Base-by-base conservation (phyloP, 768 basidiomycete genomes). In the Atractiella rhizophila region DNA sequence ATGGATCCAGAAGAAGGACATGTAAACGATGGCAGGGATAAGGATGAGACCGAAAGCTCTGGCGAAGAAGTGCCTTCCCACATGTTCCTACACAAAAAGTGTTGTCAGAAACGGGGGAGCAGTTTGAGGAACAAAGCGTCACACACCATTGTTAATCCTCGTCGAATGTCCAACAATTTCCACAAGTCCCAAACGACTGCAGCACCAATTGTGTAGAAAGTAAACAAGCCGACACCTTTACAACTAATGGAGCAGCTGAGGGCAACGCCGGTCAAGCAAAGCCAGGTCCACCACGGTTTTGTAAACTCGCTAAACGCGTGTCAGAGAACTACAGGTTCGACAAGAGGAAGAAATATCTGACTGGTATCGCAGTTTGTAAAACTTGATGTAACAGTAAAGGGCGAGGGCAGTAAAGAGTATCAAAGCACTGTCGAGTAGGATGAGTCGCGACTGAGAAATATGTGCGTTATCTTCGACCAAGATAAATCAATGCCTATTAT, bases 231-330 rank as follows among this genome's bases (percentile, higher is more conserved):
- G 51, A 94, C 94, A 61, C 96, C 91, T 60, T 98, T 98, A 54
- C 86, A 88, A 4, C 79, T 82, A 69, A 91, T 79, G 2, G 85
- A 81, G 58, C 83, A 83, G 26, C 85, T 82, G 70, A 98, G 80
- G 60, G 78, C 85, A 42, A 74, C 65, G 16, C 91, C 91, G 2
- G 88, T 94, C 2, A 76, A 66, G 30, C 75, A 57, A 29, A 96
- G 65, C 88, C 91, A 98, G 30, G 69, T 68, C 81, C 85, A 98
- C 91, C 91, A 98, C 48, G 74, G 69, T 0, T 67, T 63, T 0
- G 80, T 67, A 57, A 88, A 98, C 54, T 83, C 78, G 56, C 83
- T 85, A 23, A 32, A 11, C 16, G 4, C n/a, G 26, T 28, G 31
- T 24, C 18, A 23, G n/a, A n/a, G n/a, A n/a, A 28, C 47, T 4